Base-by-base conservation (phyloP, 768 basidiomycete genomes). In the Kondoa malvinella region DNA sequence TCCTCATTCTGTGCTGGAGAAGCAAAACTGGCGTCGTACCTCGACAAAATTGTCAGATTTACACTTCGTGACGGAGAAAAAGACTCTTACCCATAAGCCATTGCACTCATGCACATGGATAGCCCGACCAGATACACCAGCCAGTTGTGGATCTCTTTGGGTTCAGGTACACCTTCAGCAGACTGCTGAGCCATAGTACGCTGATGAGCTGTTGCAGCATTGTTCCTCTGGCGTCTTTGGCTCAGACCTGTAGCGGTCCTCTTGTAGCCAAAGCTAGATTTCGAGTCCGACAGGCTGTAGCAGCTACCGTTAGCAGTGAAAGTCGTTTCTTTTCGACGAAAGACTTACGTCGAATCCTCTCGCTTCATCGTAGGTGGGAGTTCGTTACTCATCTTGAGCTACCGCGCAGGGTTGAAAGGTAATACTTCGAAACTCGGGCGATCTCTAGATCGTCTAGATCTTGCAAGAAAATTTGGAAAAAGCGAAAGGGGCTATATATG, bases 101-200 rank as follows among this genome's bases (percentile, higher is more conserved):
- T 66, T 21, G 71, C 68, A 63, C 68, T 66, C 71, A 71, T 71
- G 57, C 66, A 70, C 69, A 71, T 70, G 66, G 69, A 66, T 34
- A 71, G 40, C 33, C 40, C 71, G 66, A 71, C 66, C 14, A 66
- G 15, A 63, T 71, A 71, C 2, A 69, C 66, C 32, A 63, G 58
- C 21, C 63, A 66, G 50, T 71, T 71, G 66, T 70, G 71, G 56
- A 71, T 67, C 66, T 69, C 61, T 30, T 16, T 56, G 56, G 50
- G 69, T 59, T 69, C 68, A 17, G 62, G 66, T 30, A 50, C 56
- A 29, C 61, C 66, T 33, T 67, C 66, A n/a, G 66, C 66, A 59
- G 32, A 21, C 25, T 67, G 62, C 16, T 65, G n/a, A 21, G 66
- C 66, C 21, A 34, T 67, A 27, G 66, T 64, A 8, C 62, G 62